Percentiles rank a stretch among this genome's conserved stretches.
Conservation (phyloP, 345 rosid species). For the Punica granatum region DNA sequence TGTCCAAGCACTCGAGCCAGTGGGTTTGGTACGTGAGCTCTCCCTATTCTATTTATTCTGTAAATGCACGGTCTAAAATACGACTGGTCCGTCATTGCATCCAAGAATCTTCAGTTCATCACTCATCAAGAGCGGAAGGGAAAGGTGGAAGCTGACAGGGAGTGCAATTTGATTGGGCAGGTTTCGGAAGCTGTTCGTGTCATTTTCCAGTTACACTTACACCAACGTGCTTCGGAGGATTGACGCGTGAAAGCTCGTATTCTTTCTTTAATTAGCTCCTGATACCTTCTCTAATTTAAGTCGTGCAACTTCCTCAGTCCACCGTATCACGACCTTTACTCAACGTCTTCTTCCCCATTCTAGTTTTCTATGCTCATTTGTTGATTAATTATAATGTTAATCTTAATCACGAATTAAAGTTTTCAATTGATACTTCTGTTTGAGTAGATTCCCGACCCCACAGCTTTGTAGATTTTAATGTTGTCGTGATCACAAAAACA, state of each 20-base stretch:
- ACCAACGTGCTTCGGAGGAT: conserved; percentile 49
- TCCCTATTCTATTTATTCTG: neutral
- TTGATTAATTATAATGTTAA: no score
- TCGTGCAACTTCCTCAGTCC: neutral
- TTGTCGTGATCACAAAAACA: no score
- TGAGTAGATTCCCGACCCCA: no score
- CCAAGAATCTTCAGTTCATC: no score
- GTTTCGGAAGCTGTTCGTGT: conserved; percentile 79
- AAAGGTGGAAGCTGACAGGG: neutral
- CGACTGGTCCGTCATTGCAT: neutral
- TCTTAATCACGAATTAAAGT: no score
- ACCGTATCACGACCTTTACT: neutral
- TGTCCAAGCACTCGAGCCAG: conserved; percentile 76
- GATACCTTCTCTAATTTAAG: neutral
- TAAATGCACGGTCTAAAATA: neutral
- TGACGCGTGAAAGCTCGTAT: neutral
- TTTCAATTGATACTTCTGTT: no score
- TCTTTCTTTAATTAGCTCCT: neutral
- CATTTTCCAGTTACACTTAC: conserved; percentile 72
- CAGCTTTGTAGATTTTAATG: no score
- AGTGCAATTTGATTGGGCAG: conserved; percentile 26
- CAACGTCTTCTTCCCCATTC: no score
- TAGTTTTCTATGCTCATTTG: no score
- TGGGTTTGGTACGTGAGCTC: conserved; percentile 69
- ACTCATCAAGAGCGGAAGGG: neutral